phyloP scores from a whole-genome alignment of 495 filamentous ascomycete genomes.

The Clavariopsis aquatica region DNA sequence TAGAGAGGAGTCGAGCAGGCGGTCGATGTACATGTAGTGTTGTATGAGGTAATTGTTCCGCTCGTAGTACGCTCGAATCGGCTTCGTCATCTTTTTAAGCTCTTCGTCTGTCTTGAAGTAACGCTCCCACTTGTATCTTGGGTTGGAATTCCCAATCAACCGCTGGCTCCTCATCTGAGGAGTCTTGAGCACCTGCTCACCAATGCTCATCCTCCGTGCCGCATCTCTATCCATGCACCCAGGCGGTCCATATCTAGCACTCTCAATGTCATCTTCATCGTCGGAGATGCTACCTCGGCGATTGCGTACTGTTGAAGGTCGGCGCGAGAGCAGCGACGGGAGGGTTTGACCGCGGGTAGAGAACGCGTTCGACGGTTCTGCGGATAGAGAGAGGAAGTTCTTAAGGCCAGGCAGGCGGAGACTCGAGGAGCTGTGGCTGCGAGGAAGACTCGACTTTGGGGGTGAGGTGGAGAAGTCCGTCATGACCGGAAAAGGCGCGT shows the following conservation, averaged over 20 bases:
- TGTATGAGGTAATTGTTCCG: constrained; percentile 79
- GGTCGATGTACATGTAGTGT: constrained; percentile 88
- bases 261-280: constrained; percentile 33
- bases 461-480: constrained; percentile 10
- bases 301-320: constrained; percentile 21
- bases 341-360: constrained; percentile 45
- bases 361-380: constrained; percentile 22
- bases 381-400: constrained; percentile 44
- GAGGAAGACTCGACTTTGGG: constrained; percentile 1
- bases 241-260: constrained; percentile 11
- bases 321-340: constrained; percentile 34
- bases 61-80: constrained; percentile 77
- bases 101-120: constrained; percentile 73
- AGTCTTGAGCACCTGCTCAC: constrained; percentile 57
- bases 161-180: constrained; percentile 75
- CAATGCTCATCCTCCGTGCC: constrained; percentile 45
- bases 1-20: constrained; percentile 83
- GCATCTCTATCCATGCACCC: constrained; percentile 21
- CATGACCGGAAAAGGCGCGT: neutral
- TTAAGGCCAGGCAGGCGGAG: constrained; percentile 40
- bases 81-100: constrained; percentile 64
- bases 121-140: constrained; percentile 68
- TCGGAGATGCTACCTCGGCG: constrained; percentile 20
- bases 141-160: constrained; percentile 75
- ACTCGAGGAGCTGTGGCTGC: constrained; percentile 10